phyloP scores from a whole-genome alignment of 2,329 filamentous ascomycete genomes.

The Dactylonectria estremocensis region DNA sequence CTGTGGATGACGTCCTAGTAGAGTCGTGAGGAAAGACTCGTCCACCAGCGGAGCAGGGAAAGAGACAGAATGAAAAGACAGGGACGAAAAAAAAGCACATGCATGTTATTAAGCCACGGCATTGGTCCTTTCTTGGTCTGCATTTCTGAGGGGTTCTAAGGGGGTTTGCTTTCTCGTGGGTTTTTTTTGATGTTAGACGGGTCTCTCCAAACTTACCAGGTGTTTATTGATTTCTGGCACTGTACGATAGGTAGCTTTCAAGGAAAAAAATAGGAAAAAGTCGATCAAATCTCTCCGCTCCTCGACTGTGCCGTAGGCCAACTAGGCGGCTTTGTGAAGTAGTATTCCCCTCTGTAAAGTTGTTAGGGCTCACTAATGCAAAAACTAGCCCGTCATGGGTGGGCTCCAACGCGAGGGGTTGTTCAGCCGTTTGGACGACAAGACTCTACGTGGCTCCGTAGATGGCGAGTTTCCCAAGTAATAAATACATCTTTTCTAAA shows the following conservation, averaged over 20 bases:
- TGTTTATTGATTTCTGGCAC: conserved; percentile 30
- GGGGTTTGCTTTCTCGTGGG: conserved; percentile 38
- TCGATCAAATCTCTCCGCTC: conserved; percentile 22
- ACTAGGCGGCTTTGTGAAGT: not conserved
- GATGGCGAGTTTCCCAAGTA: not conserved
- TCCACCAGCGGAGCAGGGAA: conserved; percentile 1
- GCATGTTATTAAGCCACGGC: conserved; percentile 42
- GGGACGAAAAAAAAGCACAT: conserved; percentile 47
- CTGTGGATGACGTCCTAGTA: conserved; percentile 8
- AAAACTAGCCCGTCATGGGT: conserved; percentile 12
- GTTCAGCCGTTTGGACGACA: not conserved
- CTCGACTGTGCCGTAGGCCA: not conserved
- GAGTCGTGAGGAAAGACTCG: conserved; percentile 11
- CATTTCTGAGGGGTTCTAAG: conserved; percentile 49
- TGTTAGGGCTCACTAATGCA: conserved; percentile 41
- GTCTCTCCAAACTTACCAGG: conserved; percentile 39
- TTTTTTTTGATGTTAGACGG: conserved; percentile 41
- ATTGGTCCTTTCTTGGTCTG: conserved; percentile 42
- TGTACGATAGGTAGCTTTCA: conserved; percentile 49
- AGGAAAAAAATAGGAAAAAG: conserved; percentile 42
- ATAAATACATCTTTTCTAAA: not conserved
- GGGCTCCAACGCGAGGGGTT: not conserved
- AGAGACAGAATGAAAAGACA: conserved; percentile 35
- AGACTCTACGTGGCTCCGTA: not conserved
- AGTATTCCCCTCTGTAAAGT: conserved; percentile 1